Evolutionary conservation across 345 rosid genomes (phyloP).

Genomic region (Garcia nutans): DNA sequence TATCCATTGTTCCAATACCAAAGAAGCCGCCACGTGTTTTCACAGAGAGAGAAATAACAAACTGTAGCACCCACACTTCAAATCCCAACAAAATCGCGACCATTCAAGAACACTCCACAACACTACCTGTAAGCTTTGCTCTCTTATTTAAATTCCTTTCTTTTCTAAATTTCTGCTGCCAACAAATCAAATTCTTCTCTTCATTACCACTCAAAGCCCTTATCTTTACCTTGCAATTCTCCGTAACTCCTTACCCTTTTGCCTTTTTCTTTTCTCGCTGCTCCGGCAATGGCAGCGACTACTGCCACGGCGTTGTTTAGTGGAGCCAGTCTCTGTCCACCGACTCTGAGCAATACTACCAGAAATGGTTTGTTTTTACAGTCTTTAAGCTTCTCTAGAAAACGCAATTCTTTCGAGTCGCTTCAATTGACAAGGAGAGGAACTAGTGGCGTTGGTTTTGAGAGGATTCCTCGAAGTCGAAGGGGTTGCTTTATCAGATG

Average conservation of each 20-base stretch:
- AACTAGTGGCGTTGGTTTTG: constrained; percentile 23
- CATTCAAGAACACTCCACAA: constrained; percentile 23
- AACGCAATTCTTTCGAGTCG: constrained; percentile 32
- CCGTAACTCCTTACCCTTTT: not conserved
- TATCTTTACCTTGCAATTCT: not conserved
- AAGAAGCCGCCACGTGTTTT: constrained; percentile 2
- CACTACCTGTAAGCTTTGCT: too few relatives aligned
- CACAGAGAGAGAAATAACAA: not conserved
- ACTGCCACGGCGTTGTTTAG: constrained; percentile 35
- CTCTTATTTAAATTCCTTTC: not conserved
- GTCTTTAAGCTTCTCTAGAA: constrained; percentile 42
- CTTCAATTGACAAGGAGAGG: constrained; percentile 31
- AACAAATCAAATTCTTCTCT: not conserved
- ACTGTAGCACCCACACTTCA: not conserved
- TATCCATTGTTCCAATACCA: too few relatives aligned
- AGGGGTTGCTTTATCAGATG: constrained; percentile 52
- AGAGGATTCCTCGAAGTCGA: constrained; percentile 27
- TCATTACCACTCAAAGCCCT: constrained; percentile 33
- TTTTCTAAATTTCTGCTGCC: too few relatives aligned
- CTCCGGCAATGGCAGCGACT: constrained; percentile 29
- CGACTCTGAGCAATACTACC: constrained; percentile 7
- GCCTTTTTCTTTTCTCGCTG: not conserved
- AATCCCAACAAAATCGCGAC: constrained; percentile 7
- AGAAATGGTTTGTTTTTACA: constrained; percentile 29
- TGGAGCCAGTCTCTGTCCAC: constrained; percentile 25